Conservation (phyloP, 495 filamentous ascomycete genomes). For the Podospora comata region DNA sequence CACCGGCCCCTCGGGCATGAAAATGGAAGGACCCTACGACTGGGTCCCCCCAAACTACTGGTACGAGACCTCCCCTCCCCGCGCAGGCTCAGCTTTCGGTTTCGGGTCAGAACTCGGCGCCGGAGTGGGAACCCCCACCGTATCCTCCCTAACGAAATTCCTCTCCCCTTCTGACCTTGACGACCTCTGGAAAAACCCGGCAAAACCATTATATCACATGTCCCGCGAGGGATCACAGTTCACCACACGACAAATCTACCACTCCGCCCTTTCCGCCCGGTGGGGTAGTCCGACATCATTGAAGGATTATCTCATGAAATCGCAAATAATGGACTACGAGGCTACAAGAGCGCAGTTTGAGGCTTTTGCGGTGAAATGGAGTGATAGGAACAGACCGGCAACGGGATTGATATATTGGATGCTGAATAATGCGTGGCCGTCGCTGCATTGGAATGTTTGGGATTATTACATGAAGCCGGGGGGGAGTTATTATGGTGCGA, state of each 20-base stretch:
- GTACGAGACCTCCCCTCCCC: slow-evolving; percentile 45
- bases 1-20: slow-evolving; percentile 58
- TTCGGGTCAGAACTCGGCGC: slow-evolving; percentile 61
- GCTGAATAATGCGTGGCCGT: slow-evolving; percentile 64
- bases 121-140: slow-evolving; percentile 60
- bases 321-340: slow-evolving; percentile 50
- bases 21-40: slow-evolving; percentile 67
- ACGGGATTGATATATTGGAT: slow-evolving; percentile 68
- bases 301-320: slow-evolving; percentile 48
- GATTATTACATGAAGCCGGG: slow-evolving; percentile 60
- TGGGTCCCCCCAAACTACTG: slow-evolving; percentile 66
- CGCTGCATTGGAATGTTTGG: slow-evolving; percentile 64
- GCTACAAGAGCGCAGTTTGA: slow-evolving; percentile 60
- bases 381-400: slow-evolving; percentile 45
- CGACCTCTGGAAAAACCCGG: slow-evolving; percentile 53
- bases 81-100: slow-evolving; percentile 56
- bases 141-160: slow-evolving; percentile 54
- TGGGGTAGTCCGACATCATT: slow-evolving; percentile 52
- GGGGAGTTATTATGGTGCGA: slow-evolving; percentile 59
- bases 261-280: slow-evolving; percentile 50
- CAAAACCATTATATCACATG: slow-evolving; percentile 59
- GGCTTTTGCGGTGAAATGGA: slow-evolving; percentile 52
- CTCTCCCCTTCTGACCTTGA: slow-evolving; percentile 49
- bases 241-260: slow-evolving; percentile 55
- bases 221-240: slow-evolving; percentile 53